Base-by-base conservation (phyloP, 345 rosid genomes). In the Pugionium cornutum region DNA sequence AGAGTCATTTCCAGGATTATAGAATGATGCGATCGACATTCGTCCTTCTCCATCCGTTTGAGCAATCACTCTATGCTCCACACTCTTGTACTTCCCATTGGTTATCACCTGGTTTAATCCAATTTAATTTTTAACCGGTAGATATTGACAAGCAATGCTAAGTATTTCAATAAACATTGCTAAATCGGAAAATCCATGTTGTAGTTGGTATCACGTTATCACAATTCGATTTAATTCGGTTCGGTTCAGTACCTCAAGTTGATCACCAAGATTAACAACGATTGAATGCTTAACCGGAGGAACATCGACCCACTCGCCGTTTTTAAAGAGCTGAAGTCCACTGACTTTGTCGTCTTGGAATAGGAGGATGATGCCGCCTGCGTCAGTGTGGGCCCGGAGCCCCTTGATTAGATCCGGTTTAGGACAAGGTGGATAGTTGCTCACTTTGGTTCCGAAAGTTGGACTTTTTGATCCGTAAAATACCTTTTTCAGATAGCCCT, bases 351-450 rank as follows among this genome's bases (percentile, higher is more conserved):
- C 89, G 25, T 92, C 98, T 65, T 92, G 98, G 74, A 92, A 88
- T 42, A 92, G 85, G 45, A 92, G 60, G 63, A 92, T 88, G 79
- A 92, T 81, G 67, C 98, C 98, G 1, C 98, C 97, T 0, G 97
- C 98, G n/a, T 92, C 98, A n/a, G 98, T 89, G 75, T 92, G 98
- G 36, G 96, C 94, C 0, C 97, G 72, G 58, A 92, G 94, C 0
- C 98, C 98, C 80, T 92, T 92, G 74, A 92, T 79, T 27, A 86
- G 72, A 36, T 92, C 89, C 27, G 98, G 98, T 51, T 86, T 82
- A 2, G 98, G 98, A 73, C 91, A 89, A n/a, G 97, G 94, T 28
- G 98, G 98, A 69, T 92, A 92, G 80, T 88, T 92, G 79, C 97
- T 88, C 1, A 92, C 94, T 64, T 92, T 92, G 53, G 97, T 92